Conservation (phyloP, 208 protist species). For the Herpetomonas tarakana region DNA sequence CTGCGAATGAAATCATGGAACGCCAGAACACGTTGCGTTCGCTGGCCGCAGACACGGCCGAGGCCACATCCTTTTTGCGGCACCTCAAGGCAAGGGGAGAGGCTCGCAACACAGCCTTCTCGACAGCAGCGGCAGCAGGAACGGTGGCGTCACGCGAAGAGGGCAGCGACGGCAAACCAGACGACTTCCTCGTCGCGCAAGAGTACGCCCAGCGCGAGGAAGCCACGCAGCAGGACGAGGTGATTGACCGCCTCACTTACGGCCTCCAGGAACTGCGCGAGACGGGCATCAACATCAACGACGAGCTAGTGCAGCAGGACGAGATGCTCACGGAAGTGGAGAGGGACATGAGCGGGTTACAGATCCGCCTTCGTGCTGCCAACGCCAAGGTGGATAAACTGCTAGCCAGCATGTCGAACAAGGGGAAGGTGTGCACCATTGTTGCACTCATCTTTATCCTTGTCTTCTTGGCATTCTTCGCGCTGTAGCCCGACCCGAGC, state of each 20-base stretch:
- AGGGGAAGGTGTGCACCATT: constrained; percentile 80
- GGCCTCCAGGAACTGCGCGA: constrained; percentile 76
- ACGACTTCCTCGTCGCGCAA: constrained; percentile 59
- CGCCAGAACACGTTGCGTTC: constrained; percentile 64
- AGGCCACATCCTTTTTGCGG: constrained; percentile 33
- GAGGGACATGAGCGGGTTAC: constrained; percentile 54
- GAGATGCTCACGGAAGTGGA: constrained; percentile 65
- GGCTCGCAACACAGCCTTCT: background rate
- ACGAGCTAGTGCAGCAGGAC: constrained; percentile 70
- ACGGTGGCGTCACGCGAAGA: background rate
- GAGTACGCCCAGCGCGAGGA: constrained; percentile 59
- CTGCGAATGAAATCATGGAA: constrained; percentile 81
- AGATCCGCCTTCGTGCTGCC: constrained; percentile 55
- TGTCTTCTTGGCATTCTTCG: constrained; percentile 48
- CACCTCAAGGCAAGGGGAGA: constrained; percentile 8
- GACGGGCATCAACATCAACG: constrained; percentile 75
- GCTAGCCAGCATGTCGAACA: constrained; percentile 80
- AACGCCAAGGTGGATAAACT: constrained; percentile 85
- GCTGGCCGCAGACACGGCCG: constrained; percentile 48
- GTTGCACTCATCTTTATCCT: constrained; percentile 43
- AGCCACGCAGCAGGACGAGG: constrained; percentile 63
- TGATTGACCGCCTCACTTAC: constrained; percentile 68
- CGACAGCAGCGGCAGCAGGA: constrained; percentile 1
- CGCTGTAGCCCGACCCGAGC: constrained; percentile 7
- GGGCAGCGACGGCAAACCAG: constrained; percentile 5